Evolutionary conservation across 2,329 filamentous ascomycete species (phyloP).

Genomic region (Pyricularia pennisetigena): DNA sequence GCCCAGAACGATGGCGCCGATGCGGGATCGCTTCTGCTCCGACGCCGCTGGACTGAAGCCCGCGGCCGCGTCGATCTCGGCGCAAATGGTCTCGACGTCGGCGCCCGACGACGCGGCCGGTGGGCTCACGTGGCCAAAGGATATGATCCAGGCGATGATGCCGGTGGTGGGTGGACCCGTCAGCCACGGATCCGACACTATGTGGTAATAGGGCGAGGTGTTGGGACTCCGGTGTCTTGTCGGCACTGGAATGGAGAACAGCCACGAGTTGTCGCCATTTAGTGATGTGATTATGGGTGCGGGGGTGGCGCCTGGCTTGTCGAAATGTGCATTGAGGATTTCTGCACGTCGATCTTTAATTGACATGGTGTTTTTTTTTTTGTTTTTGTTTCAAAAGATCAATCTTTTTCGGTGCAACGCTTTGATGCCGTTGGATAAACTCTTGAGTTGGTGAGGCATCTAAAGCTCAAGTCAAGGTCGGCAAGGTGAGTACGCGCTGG

Average conservation of each 20-base stretch:
- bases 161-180: not conserved
- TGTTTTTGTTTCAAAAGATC: too few relatives aligned
- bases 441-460: not conserved
- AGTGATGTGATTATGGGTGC: not conserved
- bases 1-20: not conserved
- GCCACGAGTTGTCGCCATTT: constrained; percentile 1
- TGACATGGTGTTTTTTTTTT: not conserved
- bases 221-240: not conserved
- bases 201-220: not conserved
- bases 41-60: not conserved
- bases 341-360: not conserved
- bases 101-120: constrained; percentile 7
- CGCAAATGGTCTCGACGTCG: constrained; percentile 9
- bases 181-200: constrained; percentile 6
- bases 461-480: not conserved
- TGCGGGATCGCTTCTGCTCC: not conserved
- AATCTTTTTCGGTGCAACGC: too few relatives aligned
- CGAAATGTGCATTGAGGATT: not conserved
- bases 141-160: constrained; percentile 3
- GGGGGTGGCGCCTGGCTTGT: not conserved
- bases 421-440: too few relatives aligned
- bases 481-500: not conserved
- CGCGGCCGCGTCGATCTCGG: constrained; percentile 8
- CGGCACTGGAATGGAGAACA: not conserved
- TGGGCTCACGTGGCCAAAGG: not conserved